Base-by-base conservation (phyloP, 768 basidiomycete species). In the Mycena amicta region DNA sequence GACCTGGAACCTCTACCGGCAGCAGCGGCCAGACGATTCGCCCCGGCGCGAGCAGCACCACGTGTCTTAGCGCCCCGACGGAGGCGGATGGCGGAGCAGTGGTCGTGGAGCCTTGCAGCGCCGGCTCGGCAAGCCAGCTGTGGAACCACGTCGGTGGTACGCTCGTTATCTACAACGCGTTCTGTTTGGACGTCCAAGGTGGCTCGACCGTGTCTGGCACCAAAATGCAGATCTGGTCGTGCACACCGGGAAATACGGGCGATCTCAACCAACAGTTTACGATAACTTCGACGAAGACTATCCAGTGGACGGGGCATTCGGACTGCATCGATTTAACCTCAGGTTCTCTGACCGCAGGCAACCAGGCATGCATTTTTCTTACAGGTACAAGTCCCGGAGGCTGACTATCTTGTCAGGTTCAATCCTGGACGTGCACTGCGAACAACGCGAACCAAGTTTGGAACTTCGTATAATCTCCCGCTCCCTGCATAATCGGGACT, bases 61-160 rank as follows among this genome's bases (percentile, higher is more conserved):
- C 58, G 6, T 59, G 58, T 25, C 58, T 59, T 28, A 31, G 47
- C 22, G 56, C 56, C 20, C 29, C 56, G 11, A 52, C 20, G 22
- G 43, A 41, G 8, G 37, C 30, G 12, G 30, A 56, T 23, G 55
- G 55, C 27, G 55, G n/a, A 4, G 28, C 47, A 25, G 55, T 56
- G 5, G 49, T 56, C 55, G 55, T 56, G 31, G 15, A 57, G 40
- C 56, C 56, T n/a, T 57, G 56, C 56, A 46, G 16, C 50, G 26
- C 27, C 26, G 55, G 55, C 15, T 43, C 50, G 23, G 39, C 50
- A 4, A 45, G 29, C 41, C 56, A 59, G 23, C 37, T n/a, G 40
- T 59, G 58, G 58, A 54, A 28, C 26, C 29, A 51, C 29, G 53
- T 23, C 39, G 53, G 53, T 23, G 13, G 15, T 22, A 59, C 58